Percentiles rank a stretch among this genome's conserved stretches.
Evolutionary conservation across 2,329 filamentous ascomycete genomes (phyloP).

Genomic region (Aspergillus neotritici): DNA sequence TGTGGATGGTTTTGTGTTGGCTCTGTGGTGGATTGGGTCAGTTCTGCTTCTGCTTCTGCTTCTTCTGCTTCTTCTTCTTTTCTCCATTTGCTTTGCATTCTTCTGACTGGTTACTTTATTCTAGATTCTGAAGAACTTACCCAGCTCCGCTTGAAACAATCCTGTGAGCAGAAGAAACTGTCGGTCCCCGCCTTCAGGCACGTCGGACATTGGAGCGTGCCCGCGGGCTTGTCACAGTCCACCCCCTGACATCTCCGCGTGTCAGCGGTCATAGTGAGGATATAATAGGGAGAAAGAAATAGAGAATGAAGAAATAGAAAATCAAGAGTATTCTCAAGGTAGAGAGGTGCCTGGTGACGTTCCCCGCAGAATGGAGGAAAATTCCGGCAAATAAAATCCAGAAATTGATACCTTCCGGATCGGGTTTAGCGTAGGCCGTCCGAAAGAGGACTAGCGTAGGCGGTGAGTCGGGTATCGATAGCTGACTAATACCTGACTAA

Average conservation of each 20-base stretch:
- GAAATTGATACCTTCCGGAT: neutral
- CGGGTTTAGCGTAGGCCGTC: no score
- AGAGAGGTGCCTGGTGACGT: neutral
- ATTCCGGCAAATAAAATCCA: neutral
- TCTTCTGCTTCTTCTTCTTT: no score
- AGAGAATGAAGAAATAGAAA: neutral
- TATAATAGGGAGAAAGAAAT: neutral
- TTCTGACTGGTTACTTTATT: no score
- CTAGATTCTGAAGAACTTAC: constrained; percentile 52
- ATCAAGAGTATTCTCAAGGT: neutral
- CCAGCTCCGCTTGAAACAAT: constrained; percentile 99
- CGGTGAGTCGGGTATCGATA: no score
- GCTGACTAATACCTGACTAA: no score
- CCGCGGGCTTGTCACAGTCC: constrained; percentile 82
- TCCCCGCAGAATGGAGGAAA: no score
- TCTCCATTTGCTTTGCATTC: no score
- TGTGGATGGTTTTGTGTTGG: constrained; percentile 79
- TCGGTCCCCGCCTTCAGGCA: constrained; percentile 87
- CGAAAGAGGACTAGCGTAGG: no score
- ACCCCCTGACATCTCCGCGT: constrained; percentile 64
- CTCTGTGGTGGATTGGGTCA: no score
- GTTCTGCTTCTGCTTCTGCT: no score
- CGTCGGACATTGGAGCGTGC: constrained; percentile 84
- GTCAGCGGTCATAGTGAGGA: constrained; percentile 25
- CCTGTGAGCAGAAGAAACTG: constrained; percentile 95